Evolutionary conservation across 331 rosid genomes (phyloP), one percentile per base, ranked within the genome.

Genomic region (Malus hybrid): DNA sequence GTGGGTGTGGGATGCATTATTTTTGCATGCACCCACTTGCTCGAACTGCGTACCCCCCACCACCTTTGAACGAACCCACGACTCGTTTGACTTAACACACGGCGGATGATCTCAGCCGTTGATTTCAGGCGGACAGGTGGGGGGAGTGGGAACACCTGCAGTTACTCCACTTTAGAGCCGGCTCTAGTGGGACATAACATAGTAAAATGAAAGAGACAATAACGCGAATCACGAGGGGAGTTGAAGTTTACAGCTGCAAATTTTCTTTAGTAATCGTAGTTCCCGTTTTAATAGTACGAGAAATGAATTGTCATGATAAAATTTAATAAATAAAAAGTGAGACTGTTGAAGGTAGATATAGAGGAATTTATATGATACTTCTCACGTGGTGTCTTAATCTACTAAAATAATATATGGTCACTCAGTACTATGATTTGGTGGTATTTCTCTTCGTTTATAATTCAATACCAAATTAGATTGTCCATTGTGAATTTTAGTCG

Each of bases 11-110:
- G 10, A 24, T 60, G 65, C 65, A 60, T 22, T 24, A 20, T 24
- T 59, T 19, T 82, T 79, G 89, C 88, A 50, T 87, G 89, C 88
- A 92, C 88, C 93, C 69, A 83, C n/a, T 75, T 13, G 78, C 76
- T 88, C 61, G 87, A 79, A 28, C 78, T 70, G 73, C 77, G 90
- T 42, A 86, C 33, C 22, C 44, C 65, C 7, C 76, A 42, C 48
- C 48, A 1, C 55, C 48, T 59, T 78, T 67, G 32, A 83, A 75
- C 88, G 18, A 67, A 42, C 48, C 44, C 48, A 42, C 32, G 73
- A 78, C 89, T 65, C 33, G 33, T 68, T 75, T 80, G 85, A 84
- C 82, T 16, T 16, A 3, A 18, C 12, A 20, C 59, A 18, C 60
- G 22, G 62, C 54, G n/a, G 42, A 29, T 9, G 56, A 70, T 79